These are phyloP conservation scores for Oropetium thomaeum DNA, from an alignment of 176 grass and related monocot genomes.

Conservation along the genomic window DNA sequence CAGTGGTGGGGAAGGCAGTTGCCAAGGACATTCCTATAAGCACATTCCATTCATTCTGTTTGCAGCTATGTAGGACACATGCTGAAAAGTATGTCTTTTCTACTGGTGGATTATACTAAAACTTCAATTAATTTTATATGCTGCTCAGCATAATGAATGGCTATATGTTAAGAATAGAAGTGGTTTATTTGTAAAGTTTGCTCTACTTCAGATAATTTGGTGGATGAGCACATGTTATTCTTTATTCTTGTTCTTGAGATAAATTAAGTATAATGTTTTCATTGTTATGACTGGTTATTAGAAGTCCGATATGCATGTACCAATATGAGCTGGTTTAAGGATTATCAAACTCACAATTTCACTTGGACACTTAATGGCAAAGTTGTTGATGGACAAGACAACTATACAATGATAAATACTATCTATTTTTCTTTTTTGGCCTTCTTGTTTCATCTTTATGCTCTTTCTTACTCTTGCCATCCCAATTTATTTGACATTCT, in stretches of 20 bases:
- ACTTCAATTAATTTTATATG: not conserved
- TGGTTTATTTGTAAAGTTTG: not conserved
- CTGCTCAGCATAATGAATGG: not conserved
- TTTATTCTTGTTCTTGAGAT: not conserved
- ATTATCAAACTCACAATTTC: too few species aligned
- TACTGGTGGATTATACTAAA: slow-evolving; percentile 16
- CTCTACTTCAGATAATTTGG: not conserved
- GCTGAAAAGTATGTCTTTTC: slow-evolving; percentile 71
- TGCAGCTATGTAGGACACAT: slow-evolving; percentile 87
- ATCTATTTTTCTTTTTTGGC: slow-evolving; percentile 2
- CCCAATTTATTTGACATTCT: too few species aligned
- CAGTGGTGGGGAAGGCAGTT: slow-evolving; percentile 75
- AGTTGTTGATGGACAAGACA: not conserved
- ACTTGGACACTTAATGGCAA: too few species aligned
- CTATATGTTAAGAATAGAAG: not conserved
- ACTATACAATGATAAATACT: slow-evolving; percentile 10
- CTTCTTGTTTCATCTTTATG: slow-evolving; percentile 13
- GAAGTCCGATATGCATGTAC: not conserved
- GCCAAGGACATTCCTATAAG: slow-evolving; percentile 86
- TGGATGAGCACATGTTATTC: not conserved
- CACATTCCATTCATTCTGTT: slow-evolving; percentile 95
- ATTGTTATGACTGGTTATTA: not conserved
- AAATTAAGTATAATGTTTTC: slow-evolving; percentile 26
- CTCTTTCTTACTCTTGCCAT: too few species aligned
- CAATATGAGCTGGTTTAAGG: not conserved